phyloP scores from a whole-genome alignment of 768 basidiomycete species.

The Hortiboletus flavorubellus region DNA sequence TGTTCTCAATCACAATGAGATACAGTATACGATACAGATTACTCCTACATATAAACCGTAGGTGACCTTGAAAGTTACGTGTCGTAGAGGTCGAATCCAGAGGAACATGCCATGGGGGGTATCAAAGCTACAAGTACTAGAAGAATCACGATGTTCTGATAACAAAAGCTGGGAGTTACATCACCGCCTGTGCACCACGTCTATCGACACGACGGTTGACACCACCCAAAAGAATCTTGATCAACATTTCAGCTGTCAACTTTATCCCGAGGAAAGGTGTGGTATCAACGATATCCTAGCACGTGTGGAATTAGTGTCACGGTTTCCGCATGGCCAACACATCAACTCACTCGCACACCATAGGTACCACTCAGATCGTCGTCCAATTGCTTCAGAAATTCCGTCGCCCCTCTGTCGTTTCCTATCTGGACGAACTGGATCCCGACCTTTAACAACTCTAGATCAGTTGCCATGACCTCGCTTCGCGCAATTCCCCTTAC shows the following conservation, averaged over 20 bases:
- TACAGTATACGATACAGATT: background rate
- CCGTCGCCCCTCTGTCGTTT: constrained; percentile 35
- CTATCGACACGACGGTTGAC: constrained; percentile 55
- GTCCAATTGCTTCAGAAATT: constrained; percentile 53
- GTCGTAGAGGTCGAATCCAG: background rate
- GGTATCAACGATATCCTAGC: constrained; percentile 69
- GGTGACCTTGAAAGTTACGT: background rate
- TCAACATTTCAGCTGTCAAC: constrained; percentile 46
- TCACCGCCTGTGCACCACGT: constrained; percentile 26
- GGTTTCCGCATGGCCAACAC: background rate
- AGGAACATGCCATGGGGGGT: background rate
- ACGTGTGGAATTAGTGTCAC: background rate
- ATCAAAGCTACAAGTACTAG: background rate
- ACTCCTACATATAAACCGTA: no score
- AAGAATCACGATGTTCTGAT: background rate
- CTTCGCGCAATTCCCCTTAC: constrained; percentile 26
- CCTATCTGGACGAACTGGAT: constrained; percentile 77
- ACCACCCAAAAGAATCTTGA: constrained; percentile 65
- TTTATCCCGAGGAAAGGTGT: constrained; percentile 47
- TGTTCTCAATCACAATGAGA: background rate
- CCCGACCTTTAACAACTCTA: constrained; percentile 43
- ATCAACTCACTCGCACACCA: constrained; percentile 41
- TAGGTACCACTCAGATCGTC: constrained; percentile 45
- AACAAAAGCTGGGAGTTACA: constrained; percentile 7
- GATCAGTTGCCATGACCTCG: background rate